Conservation (phyloP, 2,329 filamentous ascomycete genomes). For the Xylariaceae sp. region DNA sequence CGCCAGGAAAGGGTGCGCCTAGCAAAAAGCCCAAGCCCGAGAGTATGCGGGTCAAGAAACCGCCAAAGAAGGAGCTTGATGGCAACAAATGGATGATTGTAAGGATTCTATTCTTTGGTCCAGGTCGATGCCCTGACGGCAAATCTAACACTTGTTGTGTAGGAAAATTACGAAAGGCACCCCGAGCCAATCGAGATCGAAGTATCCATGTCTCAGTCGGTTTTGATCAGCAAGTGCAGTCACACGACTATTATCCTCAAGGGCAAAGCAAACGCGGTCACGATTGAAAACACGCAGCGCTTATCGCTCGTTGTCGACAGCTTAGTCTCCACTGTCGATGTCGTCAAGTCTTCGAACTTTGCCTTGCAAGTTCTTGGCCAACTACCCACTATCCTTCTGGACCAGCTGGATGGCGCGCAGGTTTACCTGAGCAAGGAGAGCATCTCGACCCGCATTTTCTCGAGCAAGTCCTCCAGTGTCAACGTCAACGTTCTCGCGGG, state of each 20-base stretch:
- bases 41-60: slow-evolving; percentile 79
- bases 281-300: slow-evolving; percentile 82
- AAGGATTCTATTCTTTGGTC: slow-evolving; percentile 14
- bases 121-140: not conserved
- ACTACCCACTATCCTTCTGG: slow-evolving; percentile 81
- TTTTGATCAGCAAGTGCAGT: slow-evolving; percentile 87
- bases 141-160: slow-evolving; percentile 14
- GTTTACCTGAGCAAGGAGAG: slow-evolving; percentile 83
- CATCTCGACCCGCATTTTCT: slow-evolving; percentile 68
- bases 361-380: slow-evolving; percentile 85
- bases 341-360: slow-evolving; percentile 93
- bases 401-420: slow-evolving; percentile 86
- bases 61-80: slow-evolving; percentile 70
- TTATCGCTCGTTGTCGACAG: slow-evolving; percentile 84
- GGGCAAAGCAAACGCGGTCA: slow-evolving; percentile 96
- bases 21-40: slow-evolving; percentile 83
- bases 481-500: slow-evolving; percentile 76
- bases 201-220: slow-evolving; percentile 76
- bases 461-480: slow-evolving; percentile 54
- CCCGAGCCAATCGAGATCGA: slow-evolving; percentile 70
- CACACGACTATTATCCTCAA: slow-evolving; percentile 84
- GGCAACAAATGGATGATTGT: slow-evolving; percentile 92
- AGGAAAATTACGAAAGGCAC: slow-evolving; percentile 88
- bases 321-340: slow-evolving; percentile 84
- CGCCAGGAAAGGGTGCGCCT: slow-evolving; percentile 75